Evolutionary conservation across 306 rosid genomes (phyloP), one percentile per base, ranked within the genome.

Genomic region (Canavalia ensiformis): DNA sequence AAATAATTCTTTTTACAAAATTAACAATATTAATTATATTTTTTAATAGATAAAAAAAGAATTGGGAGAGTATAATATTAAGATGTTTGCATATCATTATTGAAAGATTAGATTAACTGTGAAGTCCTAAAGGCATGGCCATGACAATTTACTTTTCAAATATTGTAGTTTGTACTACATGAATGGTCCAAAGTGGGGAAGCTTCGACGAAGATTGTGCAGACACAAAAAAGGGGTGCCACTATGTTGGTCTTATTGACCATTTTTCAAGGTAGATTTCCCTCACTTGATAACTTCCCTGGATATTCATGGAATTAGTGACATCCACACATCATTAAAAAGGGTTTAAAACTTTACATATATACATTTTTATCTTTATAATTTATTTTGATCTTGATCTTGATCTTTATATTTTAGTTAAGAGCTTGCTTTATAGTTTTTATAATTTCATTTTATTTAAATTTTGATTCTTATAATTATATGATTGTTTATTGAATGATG

Each of bases 121-220:
- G 50, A 18, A 35, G 8, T 37, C 63, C 8, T 3, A 28, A 34
- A 10, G 49, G 11, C 1, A 49, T 46, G 64, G 54, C 3, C 4
- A 34, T 37, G 66, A 39, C 11, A 52, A 2, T 12, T 9, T 18
- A 4, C 25, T 8, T 73, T 73, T 55, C 6, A 18, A 18, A 18
- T 37, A 37, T 8, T 1, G 1, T 9, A 51, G 64, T 3, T 13
- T 71, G 25, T 18, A 18, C 39, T 50, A 33, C 18, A 35, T 72
- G 47, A 63, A 51, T 35, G 37, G 52, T 73, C 67, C 78, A 55
- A 73, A 55, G 51, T 8, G 8, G 34, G 1, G 67, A 73, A 54
- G 77, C 51, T 73, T 73, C 77, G 52, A 39, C 28, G 39, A 73
- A 70, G 51, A 65, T 64, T 37, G 25, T 18, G 25, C 25, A 18